A percentile compares a stretch with the other conserved stretches of the same genome.
These are phyloP conservation scores for Chalara sp. DNA, from an alignment of 2,329 filamentous ascomycete genomes.

Conservation along the genomic window DNA sequence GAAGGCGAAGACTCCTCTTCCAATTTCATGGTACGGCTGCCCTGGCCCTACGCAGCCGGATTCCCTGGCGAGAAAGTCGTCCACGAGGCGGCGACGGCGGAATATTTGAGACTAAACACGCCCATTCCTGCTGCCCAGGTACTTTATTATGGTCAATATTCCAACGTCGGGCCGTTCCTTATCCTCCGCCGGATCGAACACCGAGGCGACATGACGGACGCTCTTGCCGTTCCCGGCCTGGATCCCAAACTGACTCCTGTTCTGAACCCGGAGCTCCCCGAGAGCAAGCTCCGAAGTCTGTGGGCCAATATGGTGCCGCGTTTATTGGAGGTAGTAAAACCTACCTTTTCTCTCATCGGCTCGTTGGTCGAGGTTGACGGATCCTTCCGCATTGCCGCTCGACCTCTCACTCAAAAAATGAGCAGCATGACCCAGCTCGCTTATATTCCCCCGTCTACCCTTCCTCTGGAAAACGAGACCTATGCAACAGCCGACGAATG, in stretches of 20 bases:
- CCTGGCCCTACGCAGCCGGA: conserved; percentile 4
- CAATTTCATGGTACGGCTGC: conserved; percentile 10
- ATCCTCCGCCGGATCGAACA: conserved; percentile 9
- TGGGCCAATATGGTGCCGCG: conserved; percentile 4
- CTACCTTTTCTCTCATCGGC: conserved; percentile 4
- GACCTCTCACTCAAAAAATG: conserved; percentile 8
- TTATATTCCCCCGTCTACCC: conserved; percentile 4
- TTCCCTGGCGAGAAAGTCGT: conserved; percentile 10
- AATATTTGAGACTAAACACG: conserved; percentile 8
- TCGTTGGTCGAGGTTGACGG: conserved; percentile 4
- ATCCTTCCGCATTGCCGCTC: not conserved
- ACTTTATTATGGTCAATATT: conserved; percentile 6
- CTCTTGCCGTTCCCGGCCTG: conserved; percentile 1
- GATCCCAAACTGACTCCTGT: conserved; percentile 26
- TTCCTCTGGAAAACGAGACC: conserved; percentile 3
- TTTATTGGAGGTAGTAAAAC: conserved; percentile 4
- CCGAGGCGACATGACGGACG: conserved; percentile 4
- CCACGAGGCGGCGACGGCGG: conserved; percentile 8
- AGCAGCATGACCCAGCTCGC: conserved; percentile 8
- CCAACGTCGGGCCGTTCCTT: conserved; percentile 11
- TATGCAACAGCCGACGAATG: conserved; percentile 6
- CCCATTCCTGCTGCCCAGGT: conserved; percentile 5
- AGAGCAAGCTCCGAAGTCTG: conserved; percentile 1
- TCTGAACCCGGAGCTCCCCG: conserved; percentile 18
- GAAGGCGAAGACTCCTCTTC: conserved; percentile 4